These are phyloP conservation scores for Ogataea paraovalis DNA, from an alignment of 805 yeast genomes.

Conservation along the genomic window DNA sequence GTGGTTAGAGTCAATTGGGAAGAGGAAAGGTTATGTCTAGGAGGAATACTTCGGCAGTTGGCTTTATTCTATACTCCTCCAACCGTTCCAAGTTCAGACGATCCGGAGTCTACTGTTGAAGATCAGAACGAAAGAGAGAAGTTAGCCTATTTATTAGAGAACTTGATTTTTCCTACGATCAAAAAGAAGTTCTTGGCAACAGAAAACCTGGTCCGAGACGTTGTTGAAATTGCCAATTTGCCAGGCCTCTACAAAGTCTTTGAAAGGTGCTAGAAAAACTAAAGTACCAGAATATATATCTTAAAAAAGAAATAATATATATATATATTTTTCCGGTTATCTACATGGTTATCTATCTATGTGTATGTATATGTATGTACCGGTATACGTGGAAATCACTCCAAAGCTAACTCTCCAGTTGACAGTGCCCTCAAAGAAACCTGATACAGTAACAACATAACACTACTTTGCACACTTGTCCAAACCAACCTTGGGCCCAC, in stretches of 20 bases:
- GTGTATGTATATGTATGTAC: not conserved
- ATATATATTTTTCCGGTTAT: too few relatives aligned
- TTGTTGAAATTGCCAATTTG: constrained; percentile 82
- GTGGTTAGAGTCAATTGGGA: constrained; percentile 59
- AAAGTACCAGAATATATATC: too few relatives aligned
- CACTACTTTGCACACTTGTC: constrained; percentile 93
- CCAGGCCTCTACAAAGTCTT: constrained; percentile 91
- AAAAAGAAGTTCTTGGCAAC: constrained; percentile 66
- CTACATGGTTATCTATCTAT: not conserved
- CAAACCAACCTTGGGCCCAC: constrained; percentile 96
- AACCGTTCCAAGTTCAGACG: constrained; percentile 30
- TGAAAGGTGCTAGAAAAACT: constrained; percentile 68
- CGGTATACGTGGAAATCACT: constrained; percentile 1
- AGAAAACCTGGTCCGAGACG: constrained; percentile 42
- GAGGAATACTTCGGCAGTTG: constrained; percentile 60
- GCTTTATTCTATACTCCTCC: constrained; percentile 74
- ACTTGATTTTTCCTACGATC: constrained; percentile 59
- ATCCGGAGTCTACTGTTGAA: constrained; percentile 21
- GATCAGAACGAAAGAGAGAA: constrained; percentile 26
- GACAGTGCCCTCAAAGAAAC: constrained; percentile 54
- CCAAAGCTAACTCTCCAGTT: constrained; percentile 20
- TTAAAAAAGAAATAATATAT: too few relatives aligned
- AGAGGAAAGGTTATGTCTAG: constrained; percentile 65
- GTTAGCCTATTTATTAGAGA: constrained; percentile 44
- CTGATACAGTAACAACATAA: constrained; percentile 89